Evolutionary conservation across 352 stramenopile species (phyloP), one percentile per base, ranked within the genome.

Genomic region (Phytophthora cactorum): DNA sequence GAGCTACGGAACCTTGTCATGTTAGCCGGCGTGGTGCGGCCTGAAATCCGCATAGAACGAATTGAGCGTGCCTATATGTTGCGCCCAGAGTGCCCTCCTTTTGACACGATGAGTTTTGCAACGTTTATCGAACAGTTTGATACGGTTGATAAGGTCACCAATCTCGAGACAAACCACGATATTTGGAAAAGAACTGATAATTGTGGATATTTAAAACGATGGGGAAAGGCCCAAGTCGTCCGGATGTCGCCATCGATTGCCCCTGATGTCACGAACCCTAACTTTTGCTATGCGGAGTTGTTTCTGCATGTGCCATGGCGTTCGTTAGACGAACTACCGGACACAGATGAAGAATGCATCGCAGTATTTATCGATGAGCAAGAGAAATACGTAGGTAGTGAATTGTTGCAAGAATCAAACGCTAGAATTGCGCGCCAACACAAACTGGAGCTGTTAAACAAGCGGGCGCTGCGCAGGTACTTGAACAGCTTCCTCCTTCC

Each of bases 41-140:
- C 4, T 28, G 5, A 27, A 39, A 38, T 53, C 6, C 25, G 27
- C 5, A 53, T 65, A 2, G 59, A 66, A 9, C 38, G 5, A 3
- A 41, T 66, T 25, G 59, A 66, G 17, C 12, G 50, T 5, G 49
- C 59, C 14, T 59, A 53, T 15, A 54, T 43, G 49, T 15, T 12
- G 22, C 28, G 59, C 2, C 59, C 39, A 9, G 1, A 4, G 0
- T 14, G 46, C 6, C 10, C 41, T 4, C 10, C 5, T 0, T 68
- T 68, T 22, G 25, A 63, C 14, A 25, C 2, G 0, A 63, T 59
- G 61, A 53, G 32, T 5, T 58, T 53, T 32, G 52, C 52, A 32
- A 53, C 52, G 0, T 68, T 68, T 25, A 29, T 46, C 2, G 61
- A 68, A n/a, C 7, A 39, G 5, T 50, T 28, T 29, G 52, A 59